These are phyloP conservation scores for Fomitopsis schrenkii DNA, from an alignment of 1,284 basidiomycete species.

Conservation along the genomic window DNA sequence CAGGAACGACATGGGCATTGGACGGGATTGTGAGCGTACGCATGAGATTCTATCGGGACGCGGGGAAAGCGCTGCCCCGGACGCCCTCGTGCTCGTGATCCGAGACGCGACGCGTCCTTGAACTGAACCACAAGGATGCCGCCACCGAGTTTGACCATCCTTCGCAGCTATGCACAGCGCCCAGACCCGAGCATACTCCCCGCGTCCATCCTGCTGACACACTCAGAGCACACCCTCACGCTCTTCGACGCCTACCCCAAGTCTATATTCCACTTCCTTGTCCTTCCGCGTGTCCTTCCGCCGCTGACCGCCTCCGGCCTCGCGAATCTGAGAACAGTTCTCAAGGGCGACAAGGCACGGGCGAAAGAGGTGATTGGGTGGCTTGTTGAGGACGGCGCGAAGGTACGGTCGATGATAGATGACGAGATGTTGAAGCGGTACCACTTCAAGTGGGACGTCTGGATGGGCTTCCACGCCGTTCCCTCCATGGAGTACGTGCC, in stretches of 20 bases:
- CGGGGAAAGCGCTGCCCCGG: neutral
- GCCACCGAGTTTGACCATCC: slow-evolving; percentile 36
- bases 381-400: slow-evolving; percentile 54
- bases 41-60: neutral
- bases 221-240: slow-evolving; percentile 59
- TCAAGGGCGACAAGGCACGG: slow-evolving; percentile 47
- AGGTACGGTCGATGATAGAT: slow-evolving; percentile 58
- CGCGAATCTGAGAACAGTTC: slow-evolving; percentile 55
- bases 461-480: slow-evolving; percentile 84
- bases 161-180: slow-evolving; percentile 36
- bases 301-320: slow-evolving; percentile 39
- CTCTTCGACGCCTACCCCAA: slow-evolving; percentile 89
- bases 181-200: slow-evolving; percentile 53
- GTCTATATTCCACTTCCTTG: slow-evolving; percentile 78
- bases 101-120: neutral
- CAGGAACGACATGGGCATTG: neutral
- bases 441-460: slow-evolving; percentile 79
- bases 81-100: neutral
- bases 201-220: slow-evolving; percentile 56
- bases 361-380: slow-evolving; percentile 53
- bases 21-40: neutral
- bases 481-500: slow-evolving; percentile 70
- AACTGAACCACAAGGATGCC: slow-evolving; percentile 5
- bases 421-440: slow-evolving; percentile 79
- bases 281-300: slow-evolving; percentile 56